Percentiles rank a stretch among this genome's conserved stretches.
phyloP scores from a whole-genome alignment of 2,329 filamentous ascomycete species.

The Ophiostoma himal-ulmi region DNA sequence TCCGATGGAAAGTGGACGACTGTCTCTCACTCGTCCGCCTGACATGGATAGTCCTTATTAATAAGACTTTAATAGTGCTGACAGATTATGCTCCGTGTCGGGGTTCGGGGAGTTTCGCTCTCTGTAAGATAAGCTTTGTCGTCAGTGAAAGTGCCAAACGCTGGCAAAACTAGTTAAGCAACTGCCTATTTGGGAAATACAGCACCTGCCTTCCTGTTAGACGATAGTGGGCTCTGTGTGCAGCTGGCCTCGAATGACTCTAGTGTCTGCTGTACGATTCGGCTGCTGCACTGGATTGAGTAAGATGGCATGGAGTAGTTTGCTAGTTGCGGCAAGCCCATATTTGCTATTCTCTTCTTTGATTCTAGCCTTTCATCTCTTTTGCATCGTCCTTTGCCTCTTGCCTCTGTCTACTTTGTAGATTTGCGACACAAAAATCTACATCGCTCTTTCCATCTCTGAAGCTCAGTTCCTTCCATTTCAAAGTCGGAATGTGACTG shows the following conservation, averaged over 20 bases:
- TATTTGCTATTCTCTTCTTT: constrained; percentile 3
- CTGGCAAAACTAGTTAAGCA: constrained; percentile 4
- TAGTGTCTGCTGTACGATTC: background rate
- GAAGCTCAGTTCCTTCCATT: background rate
- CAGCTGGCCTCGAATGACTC: background rate
- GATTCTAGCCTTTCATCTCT: background rate
- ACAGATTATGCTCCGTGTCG: background rate
- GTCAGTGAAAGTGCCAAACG: background rate
- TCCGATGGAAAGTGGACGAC: constrained; percentile 11
- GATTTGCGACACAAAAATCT: background rate
- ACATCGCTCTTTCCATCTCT: background rate
- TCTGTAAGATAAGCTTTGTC: constrained; percentile 2
- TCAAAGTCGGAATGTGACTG: background rate
- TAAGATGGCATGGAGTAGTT: background rate
- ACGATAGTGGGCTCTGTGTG: background rate
- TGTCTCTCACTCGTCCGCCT: constrained; percentile 1
- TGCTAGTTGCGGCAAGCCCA: background rate
- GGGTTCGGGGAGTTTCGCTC: background rate
- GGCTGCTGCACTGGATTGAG: background rate
- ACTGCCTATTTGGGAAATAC: constrained; percentile 21
- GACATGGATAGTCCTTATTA: no score
- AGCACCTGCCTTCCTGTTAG: constrained; percentile 6
- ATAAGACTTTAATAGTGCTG: background rate
- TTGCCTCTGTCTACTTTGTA: background rate
- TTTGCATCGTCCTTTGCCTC: background rate